Evolutionary conservation across 2,329 filamentous ascomycete genomes (phyloP).

Genomic region (Aspergillus intermedius): DNA sequence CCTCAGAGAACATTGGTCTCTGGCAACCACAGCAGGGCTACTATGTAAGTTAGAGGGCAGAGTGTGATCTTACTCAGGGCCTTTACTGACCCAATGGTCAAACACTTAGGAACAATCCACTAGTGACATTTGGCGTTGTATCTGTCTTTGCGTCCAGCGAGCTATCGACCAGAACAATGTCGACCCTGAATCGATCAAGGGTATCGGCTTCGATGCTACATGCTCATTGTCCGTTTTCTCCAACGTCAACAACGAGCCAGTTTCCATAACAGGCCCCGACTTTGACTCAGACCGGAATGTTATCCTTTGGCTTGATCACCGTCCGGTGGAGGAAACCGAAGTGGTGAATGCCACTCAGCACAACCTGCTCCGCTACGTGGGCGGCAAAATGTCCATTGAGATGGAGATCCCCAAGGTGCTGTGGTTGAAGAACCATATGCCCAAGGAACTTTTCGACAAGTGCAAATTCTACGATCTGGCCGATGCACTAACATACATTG

Average conservation of each 20-base stretch:
- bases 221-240: constrained; percentile 92
- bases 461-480: constrained; percentile 97
- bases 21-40: constrained; percentile 72
- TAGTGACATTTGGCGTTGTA: constrained; percentile 91
- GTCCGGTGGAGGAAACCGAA: constrained; percentile 81
- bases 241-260: constrained; percentile 80
- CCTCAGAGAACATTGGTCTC: constrained; percentile 68
- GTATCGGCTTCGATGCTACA: constrained; percentile 97
- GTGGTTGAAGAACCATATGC: constrained; percentile 99
- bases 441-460: constrained; percentile 75
- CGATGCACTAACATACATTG: constrained; percentile 88
- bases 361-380: constrained; percentile 90
- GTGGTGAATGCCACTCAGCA: constrained; percentile 90
- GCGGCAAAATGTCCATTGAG: constrained; percentile 97
- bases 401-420: constrained; percentile 99
- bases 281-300: constrained; percentile 91
- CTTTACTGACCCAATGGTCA: constrained; percentile 7
- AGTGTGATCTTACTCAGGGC: background rate
- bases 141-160: constrained; percentile 78
- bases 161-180: constrained; percentile 77
- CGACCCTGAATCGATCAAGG: constrained; percentile 67
- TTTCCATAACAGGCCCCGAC: constrained; percentile 81
- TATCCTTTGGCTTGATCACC: constrained; percentile 94
- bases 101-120: constrained; percentile 84
- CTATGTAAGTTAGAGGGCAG: constrained; percentile 52